Evolutionary conservation across 2,329 filamentous ascomycete genomes (phyloP).

Genomic region (Aureobasidium sp.): DNA sequence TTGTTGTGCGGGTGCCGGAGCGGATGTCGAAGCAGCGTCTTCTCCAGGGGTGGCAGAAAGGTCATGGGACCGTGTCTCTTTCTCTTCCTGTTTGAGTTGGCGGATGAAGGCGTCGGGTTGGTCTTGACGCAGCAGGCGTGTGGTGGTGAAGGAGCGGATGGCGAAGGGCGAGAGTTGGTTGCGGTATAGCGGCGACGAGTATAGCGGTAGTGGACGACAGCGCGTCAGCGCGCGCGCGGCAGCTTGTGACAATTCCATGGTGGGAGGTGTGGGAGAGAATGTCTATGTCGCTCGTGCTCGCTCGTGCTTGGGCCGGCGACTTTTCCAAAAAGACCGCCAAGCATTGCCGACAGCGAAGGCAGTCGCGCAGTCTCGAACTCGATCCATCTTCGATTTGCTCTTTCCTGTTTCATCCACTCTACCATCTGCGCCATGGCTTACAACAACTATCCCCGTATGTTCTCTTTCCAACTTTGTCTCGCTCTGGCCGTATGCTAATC

Average conservation of each 20-base stretch:
- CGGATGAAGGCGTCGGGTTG: conserved; percentile 8
- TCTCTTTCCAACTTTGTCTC: background rate
- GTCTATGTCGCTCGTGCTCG: background rate
- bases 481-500: background rate
- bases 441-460: conserved; percentile 24
- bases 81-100: conserved; percentile 1
- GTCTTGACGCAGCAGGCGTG: conserved; percentile 12
- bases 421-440: conserved; percentile 24
- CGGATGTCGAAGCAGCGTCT: conserved; percentile 13
- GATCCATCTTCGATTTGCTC: background rate
- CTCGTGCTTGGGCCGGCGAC: conserved; percentile 1
- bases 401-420: background rate
- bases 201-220: conserved; percentile 18
- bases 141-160: conserved; percentile 19
- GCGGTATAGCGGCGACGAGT: conserved; percentile 18
- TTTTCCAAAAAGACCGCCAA: conserved; percentile 13
- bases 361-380: background rate
- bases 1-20: conserved; percentile 16
- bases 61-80: background rate
- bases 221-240: conserved; percentile 26
- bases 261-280: background rate
- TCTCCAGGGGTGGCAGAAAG: background rate
- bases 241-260: conserved; percentile 25
- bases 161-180: conserved; percentile 16
- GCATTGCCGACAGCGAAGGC: background rate